Evolutionary conservation across 371 early-diverging fungal genomes (phyloP).

Genomic region (Mortierella sp.): DNA sequence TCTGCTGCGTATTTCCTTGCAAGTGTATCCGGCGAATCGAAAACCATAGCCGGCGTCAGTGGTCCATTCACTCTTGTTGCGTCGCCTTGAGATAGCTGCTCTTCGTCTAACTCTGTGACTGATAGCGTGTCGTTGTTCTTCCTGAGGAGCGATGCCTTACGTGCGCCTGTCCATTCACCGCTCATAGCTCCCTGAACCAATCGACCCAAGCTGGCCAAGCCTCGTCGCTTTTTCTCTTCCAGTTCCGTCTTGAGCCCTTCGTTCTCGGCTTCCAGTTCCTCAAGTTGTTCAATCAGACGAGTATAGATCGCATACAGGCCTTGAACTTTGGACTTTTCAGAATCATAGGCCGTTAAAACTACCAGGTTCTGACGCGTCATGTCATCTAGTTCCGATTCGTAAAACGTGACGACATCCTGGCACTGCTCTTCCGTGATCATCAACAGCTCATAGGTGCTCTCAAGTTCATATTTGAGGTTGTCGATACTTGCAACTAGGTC

Average conservation of each 20-base stretch:
- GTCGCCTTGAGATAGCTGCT: conserved; percentile 9
- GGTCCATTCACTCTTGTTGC: conserved; percentile 17
- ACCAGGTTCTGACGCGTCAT: conserved; percentile 54
- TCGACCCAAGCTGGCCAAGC: conserved; percentile 38
- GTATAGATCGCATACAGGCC: conserved; percentile 41
- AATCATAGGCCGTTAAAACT: conserved; percentile 48
- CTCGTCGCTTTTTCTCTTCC: conserved; percentile 51
- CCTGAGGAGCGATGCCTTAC: conserved; percentile 18
- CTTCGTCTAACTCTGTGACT: conserved; percentile 28
- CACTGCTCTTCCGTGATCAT: conserved; percentile 64
- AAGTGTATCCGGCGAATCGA: conserved; percentile 10
- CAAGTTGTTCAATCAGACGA: conserved; percentile 46
- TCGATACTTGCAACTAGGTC: conserved; percentile 40
- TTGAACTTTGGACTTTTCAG: conserved; percentile 51
- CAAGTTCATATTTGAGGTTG: conserved; percentile 61
- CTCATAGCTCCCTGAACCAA: conserved; percentile 51
- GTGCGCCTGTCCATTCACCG: conserved; percentile 48
- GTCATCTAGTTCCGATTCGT: conserved; percentile 65
- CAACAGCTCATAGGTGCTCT: conserved; percentile 68
- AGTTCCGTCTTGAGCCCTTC: conserved; percentile 51
- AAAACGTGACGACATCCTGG: conserved; percentile 64
- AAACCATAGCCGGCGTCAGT: conserved; percentile 34
- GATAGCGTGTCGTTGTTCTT: conserved; percentile 19
- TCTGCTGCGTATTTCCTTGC: neutral
- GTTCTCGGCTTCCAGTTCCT: conserved; percentile 56